Conservation (phyloP, 2,329 filamentous ascomycete species). For the Stagonosporopsis chrysanthemi region DNA sequence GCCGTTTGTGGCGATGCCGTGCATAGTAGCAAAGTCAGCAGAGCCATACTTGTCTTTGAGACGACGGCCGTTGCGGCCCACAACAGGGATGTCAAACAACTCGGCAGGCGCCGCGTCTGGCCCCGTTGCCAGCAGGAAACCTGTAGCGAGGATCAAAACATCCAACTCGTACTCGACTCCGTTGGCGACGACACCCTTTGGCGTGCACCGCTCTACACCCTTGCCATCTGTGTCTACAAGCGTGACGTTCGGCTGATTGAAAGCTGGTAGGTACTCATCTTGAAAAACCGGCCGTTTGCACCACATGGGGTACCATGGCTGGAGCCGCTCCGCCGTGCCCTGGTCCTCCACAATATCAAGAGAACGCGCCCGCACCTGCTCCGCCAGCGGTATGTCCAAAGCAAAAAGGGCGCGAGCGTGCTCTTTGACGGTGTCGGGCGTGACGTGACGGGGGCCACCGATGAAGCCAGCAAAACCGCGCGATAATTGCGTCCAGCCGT, state of each 20-base stretch:
- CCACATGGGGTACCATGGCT: constrained; percentile 66
- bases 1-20: constrained; percentile 35
- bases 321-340: constrained; percentile 59
- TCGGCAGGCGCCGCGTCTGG: constrained; percentile 28
- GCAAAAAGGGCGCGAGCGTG: constrained; percentile 27
- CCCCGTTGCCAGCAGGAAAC: constrained; percentile 36
- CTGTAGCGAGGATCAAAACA: constrained; percentile 55
- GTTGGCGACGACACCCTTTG: constrained; percentile 55
- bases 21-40: constrained; percentile 49
- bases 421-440: constrained; percentile 6
- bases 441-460: constrained; percentile 18
- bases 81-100: constrained; percentile 43
- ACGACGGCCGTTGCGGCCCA: constrained; percentile 53
- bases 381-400: background rate
- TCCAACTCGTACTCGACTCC: constrained; percentile 58
- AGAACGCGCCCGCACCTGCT: background rate
- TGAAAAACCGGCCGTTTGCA: constrained; percentile 70
- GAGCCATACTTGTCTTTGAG: constrained; percentile 41
- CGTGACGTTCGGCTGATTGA: constrained; percentile 65
- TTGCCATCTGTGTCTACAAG: constrained; percentile 66
- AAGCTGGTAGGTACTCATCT: constrained; percentile 64
- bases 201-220: constrained; percentile 58
- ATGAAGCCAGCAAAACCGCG: constrained; percentile 25
- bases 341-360: constrained; percentile 55
- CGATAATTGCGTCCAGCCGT: constrained; percentile 55